Conservation (phyloP, 73 alveolate genomes). For the Breviolum minutum region DNA sequence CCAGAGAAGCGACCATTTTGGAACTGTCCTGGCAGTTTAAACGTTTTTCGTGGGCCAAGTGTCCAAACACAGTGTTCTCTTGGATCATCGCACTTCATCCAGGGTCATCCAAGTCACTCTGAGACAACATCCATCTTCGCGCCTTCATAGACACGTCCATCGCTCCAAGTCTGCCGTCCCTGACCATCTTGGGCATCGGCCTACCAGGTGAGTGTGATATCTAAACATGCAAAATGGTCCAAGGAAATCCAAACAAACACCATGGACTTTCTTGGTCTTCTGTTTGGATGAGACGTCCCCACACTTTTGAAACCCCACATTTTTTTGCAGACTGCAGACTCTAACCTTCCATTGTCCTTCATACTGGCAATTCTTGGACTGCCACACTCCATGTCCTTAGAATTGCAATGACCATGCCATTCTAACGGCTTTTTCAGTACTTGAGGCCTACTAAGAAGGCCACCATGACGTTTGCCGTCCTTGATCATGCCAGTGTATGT, state of each 20-base stretch:
- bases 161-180: constrained; percentile 94
- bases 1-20: constrained; percentile 89
- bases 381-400: constrained; percentile 92
- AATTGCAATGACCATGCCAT: not conserved
- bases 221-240: not conserved
- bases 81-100: too few relatives aligned
- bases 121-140: too few relatives aligned
- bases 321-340: not conserved
- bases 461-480: constrained; percentile 90
- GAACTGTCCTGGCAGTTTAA: constrained; percentile 57
- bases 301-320: too few relatives aligned
- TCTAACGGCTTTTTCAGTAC: not conserved
- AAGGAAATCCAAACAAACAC: not conserved
- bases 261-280: not conserved
- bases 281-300: not conserved
- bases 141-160: constrained; percentile 91
- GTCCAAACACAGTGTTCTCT: too few relatives aligned
- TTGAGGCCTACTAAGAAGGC: not conserved
- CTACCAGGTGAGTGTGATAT: not conserved
- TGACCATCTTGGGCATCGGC: constrained; percentile 90
- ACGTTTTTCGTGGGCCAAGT: not conserved
- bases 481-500: constrained; percentile 92
- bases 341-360: constrained; percentile 94
- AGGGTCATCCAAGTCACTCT: too few relatives aligned
- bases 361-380: constrained; percentile 86